Evolutionary conservation across 805 yeast species (phyloP), one percentile per base, ranked within the genome.

Genomic region (Ogataea parapolymorpha): DNA sequence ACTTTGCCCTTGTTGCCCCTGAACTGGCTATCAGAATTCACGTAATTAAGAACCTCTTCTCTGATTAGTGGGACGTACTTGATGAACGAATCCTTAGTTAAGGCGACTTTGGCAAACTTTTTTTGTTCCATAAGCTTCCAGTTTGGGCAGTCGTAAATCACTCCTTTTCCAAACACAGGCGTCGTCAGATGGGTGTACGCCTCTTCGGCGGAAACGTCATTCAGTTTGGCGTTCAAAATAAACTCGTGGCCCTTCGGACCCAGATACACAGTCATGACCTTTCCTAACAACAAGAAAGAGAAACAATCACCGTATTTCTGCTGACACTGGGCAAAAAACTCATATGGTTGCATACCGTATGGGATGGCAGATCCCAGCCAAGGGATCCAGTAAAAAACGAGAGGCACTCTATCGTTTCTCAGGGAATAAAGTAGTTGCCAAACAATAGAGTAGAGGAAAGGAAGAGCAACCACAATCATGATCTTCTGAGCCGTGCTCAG

Each of bases 231-330:
- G 65, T 93, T 93, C 54, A 93, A 79, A 33, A 91, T 88, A 61
- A 93, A 90, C 63, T 93, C 99, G 65, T 93, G 96, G 52, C 99
- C 99, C 67, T 86, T 86, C 54, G 98, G 97, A 36, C 98, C 99
- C 55, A 93, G 71, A 60, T 87, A 89, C 42, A 93, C 99, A 5
- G 97, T 90, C 95, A 91, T 88, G 28, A 80, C 83, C 58, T 79
- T 85, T 41, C 99, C 99, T 53, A 93, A 72, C 62, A 93, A 65
- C 48, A 90, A 77, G 59, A 93, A 93, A 18, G 97, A 82, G 60
- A 89, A 93, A 37, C 88, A 86, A 63, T 93, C 97, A 49, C 99
- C 99, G 58, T 91, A 79, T 62, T 88, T 83, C 51, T 72, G 61
- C 52, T 89, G 85, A 65, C 90, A 83, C 29, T 72, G 70, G 48